Conservation (phyloP, 768 basidiomycete species). For the Termitomyces sp. region DNA sequence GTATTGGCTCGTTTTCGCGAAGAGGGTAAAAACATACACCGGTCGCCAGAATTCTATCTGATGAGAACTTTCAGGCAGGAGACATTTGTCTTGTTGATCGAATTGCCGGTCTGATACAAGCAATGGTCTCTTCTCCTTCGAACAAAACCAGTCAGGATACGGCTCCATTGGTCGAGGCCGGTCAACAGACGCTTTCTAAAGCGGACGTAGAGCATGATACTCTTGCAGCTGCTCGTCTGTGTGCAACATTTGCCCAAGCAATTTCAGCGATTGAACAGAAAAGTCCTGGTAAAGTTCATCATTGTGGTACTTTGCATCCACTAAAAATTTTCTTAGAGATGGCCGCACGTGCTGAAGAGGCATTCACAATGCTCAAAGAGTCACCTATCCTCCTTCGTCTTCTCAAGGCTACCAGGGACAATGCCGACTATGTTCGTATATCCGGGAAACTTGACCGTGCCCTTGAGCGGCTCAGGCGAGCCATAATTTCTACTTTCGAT, state of each 20-base stretch:
- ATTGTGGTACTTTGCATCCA: neutral
- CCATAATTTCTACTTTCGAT: constrained; percentile 46
- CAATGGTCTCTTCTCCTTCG: constrained; percentile 16
- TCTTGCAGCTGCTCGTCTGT: constrained; percentile 37
- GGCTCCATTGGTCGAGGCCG: neutral
- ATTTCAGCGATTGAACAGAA: constrained; percentile 34
- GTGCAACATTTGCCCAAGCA: constrained; percentile 40
- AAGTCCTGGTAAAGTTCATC: constrained; percentile 7
- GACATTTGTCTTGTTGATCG: constrained; percentile 44
- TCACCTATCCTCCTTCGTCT: constrained; percentile 12
- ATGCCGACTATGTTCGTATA: constrained; percentile 34
- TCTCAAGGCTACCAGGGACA: constrained; percentile 8
- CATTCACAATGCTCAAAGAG: constrained; percentile 13
- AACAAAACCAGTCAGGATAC: neutral
- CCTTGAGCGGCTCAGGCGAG: constrained; percentile 54
- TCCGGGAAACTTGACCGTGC: constrained; percentile 56
- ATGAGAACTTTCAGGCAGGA: constrained; percentile 31
- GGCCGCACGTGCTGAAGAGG: constrained; percentile 17
- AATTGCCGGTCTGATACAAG: constrained; percentile 39
- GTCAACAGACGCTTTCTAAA: neutral
- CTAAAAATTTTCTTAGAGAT: constrained; percentile 8
- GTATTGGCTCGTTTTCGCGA: constrained; percentile 67
- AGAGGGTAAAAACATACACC: constrained; percentile 37
- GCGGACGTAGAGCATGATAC: constrained; percentile 14
- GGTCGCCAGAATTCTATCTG: neutral